A percentile compares a stretch with the other conserved stretches of the same genome.
Evolutionary conservation across 176 grass and related monocot genomes (phyloP).

Genomic region (Eleusine indica): DNA sequence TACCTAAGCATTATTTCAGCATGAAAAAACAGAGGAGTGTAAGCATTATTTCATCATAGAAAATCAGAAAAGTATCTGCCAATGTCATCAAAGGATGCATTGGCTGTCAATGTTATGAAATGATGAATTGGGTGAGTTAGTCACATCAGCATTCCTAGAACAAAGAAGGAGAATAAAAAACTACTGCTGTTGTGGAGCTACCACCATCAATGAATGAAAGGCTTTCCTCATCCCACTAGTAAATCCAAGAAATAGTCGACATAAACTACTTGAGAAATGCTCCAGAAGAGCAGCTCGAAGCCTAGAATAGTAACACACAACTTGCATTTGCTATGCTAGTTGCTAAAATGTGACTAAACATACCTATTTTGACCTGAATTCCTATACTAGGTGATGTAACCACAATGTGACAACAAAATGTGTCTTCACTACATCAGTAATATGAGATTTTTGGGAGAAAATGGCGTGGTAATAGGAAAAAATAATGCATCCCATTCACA

Average conservation of each 20-base stretch:
- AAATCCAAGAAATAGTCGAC: neutral
- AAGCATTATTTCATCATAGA: constrained; percentile 10
- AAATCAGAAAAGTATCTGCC: constrained; percentile 8
- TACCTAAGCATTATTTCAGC: constrained; percentile 17
- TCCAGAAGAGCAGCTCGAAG: neutral
- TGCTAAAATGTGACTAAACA: constrained; percentile 11
- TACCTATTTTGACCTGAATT: neutral
- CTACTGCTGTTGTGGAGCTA: neutral
- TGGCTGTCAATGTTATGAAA: neutral
- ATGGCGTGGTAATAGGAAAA: neutral
- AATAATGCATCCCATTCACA: neutral
- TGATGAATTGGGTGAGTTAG: neutral
- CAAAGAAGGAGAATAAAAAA: neutral
- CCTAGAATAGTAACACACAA: neutral
- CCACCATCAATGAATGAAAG: neutral
- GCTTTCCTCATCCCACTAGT: neutral
- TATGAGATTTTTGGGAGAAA: neutral
- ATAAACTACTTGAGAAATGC: neutral
- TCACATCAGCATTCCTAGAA: neutral
- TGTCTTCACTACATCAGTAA: neutral
- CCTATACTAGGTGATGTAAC: neutral
- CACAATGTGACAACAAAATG: neutral
- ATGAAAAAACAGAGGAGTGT: neutral
- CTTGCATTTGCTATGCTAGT: neutral
- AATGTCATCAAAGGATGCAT: neutral